Base-by-base conservation (phyloP, 2,329 filamentous ascomycete species). In the Sporothrix pseudoabietina region DNA sequence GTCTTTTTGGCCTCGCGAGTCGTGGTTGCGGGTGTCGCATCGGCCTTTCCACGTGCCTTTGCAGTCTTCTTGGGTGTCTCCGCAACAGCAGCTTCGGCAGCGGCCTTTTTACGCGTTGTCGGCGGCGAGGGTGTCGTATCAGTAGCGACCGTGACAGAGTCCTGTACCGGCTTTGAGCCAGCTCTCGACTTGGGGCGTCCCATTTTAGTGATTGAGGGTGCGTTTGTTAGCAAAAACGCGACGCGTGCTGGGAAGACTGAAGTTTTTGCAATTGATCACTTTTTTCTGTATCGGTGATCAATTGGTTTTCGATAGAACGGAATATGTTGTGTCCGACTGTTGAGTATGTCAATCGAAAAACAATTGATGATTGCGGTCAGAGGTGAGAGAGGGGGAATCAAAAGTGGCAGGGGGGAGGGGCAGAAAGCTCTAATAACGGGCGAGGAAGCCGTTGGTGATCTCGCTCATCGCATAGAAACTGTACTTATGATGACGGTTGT, bases 91-190 rank as follows among this genome's bases (percentile, higher is more conserved):
- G 69, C 63, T 7, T 30, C 59, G 19, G 59, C 68, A n/a, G 69
- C 59, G 10, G 71, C 71, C 73, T 59, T 66, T 35, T 47, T 26
- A 26, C 71, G 73, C 54, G 69, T 49, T 6, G 69, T 55, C 5
- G 72, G 61, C 8, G 72, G 72, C 32, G 69, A 69, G n/a, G 54
- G 66, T 39, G 66, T n/a, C n/a, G 44, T 14, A 22, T 71, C 68
- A 5, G 52, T 39, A 5, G 69, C 54, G 7, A 71, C 69, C n/a
- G 55, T 71, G 35, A 63, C 69, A 1, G 55, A 61, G 41, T 71
- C 69, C 26, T 49, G 41, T 19, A 52, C 41, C 39, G 61, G 3
- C 54, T 63, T 71, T 8, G 22, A 10, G 44, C 26, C 47, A 47
- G 44, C 22, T 22, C 22, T 66, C 9, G 66, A 54, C 66, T 69